These are phyloP conservation scores for Dothiorella sarmentorum DNA, from an alignment of 2,329 filamentous ascomycete genomes.

Conservation along the genomic window DNA sequence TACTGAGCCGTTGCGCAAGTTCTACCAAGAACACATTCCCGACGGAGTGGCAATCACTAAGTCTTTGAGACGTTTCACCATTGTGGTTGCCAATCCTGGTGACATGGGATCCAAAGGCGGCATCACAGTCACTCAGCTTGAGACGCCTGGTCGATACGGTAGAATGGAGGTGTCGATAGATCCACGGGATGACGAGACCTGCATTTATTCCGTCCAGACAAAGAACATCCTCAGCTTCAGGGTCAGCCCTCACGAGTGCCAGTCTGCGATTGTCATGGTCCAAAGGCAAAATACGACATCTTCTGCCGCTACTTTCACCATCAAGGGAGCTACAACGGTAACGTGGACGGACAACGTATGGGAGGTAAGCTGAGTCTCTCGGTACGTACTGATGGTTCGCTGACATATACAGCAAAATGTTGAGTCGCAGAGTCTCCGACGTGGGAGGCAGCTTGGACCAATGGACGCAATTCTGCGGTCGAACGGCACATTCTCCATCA, in stretches of 20 bases:
- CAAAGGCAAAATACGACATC: background rate
- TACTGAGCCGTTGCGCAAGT: constrained; percentile 46
- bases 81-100: constrained; percentile 51
- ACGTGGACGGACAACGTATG: background rate
- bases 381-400: constrained; percentile 17
- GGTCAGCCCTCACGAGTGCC: constrained; percentile 23
- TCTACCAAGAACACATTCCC: constrained; percentile 43
- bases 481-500: constrained; percentile 44
- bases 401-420: background rate
- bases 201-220: constrained; percentile 27
- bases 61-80: constrained; percentile 39
- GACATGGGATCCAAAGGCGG: constrained; percentile 53
- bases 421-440: constrained; percentile 26
- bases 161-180: constrained; percentile 40
- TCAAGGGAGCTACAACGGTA: background rate
- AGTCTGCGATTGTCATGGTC: background rate
- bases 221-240: constrained; percentile 33
- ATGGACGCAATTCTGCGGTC: constrained; percentile 54
- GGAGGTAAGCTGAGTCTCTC: background rate
- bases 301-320: background rate
- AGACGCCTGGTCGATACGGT: constrained; percentile 50
- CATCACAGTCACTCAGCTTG: constrained; percentile 49
- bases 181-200: constrained; percentile 10
- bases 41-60: constrained; percentile 22
- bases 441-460: constrained; percentile 49